Evolutionary conservation across 2,329 filamentous ascomycete species (phyloP).

Genomic region (Penicillium digitatum): DNA sequence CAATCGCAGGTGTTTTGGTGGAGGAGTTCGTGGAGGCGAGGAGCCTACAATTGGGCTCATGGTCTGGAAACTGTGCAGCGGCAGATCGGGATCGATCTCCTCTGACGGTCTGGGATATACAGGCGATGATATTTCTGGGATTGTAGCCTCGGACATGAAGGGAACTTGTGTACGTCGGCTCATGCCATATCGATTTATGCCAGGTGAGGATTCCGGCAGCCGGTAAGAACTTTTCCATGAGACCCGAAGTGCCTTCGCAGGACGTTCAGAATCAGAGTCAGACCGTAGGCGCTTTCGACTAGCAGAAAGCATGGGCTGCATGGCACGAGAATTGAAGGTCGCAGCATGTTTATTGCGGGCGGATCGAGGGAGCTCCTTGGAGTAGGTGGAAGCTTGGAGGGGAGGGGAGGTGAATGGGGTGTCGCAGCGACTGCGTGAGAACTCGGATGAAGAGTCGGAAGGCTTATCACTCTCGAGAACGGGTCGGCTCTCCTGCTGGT

Average conservation of each 20-base stretch:
- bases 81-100: conserved; percentile 79
- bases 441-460: conserved; percentile 81
- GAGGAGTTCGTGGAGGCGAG: conserved; percentile 84
- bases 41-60: conserved; percentile 58
- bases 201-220: conserved; percentile 80
- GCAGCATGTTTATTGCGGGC: conserved; percentile 43
- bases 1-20: conserved; percentile 54
- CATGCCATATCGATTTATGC: conserved; percentile 69
- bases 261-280: conserved; percentile 54
- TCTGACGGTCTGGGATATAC: conserved; percentile 45
- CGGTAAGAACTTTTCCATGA: conserved; percentile 75
- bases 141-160: conserved; percentile 70
- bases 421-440: conserved; percentile 59
- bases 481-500: conserved; percentile 69
- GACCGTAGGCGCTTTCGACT: conserved; percentile 67
- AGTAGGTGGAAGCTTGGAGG: conserved; percentile 77
- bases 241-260: conserved; percentile 56
- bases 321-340: conserved; percentile 43
- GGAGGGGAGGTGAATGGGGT: conserved; percentile 72
- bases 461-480: conserved; percentile 66
- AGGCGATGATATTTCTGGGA: conserved; percentile 60
- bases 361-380: conserved; percentile 68
- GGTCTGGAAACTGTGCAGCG: conserved; percentile 47
- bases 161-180: conserved; percentile 74
- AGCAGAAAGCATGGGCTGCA: conserved; percentile 47